These are phyloP conservation scores for Podaxis mareebaensis DNA, from an alignment of 768 basidiomycete genomes.

Conservation along the genomic window DNA sequence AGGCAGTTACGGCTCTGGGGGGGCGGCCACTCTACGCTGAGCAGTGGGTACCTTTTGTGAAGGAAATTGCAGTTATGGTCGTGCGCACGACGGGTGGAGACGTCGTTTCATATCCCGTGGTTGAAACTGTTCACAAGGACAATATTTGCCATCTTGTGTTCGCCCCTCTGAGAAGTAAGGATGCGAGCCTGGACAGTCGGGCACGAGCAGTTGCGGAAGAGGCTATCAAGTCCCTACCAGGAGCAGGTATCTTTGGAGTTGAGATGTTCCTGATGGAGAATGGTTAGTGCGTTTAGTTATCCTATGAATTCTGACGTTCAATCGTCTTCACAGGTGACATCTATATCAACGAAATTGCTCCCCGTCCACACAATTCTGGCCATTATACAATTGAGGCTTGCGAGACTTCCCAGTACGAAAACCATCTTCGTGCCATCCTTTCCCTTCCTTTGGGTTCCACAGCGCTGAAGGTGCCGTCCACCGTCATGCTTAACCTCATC, in stretches of 20 bases:
- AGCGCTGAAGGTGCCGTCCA: conserved; percentile 79
- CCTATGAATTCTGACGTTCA: conserved; percentile 4
- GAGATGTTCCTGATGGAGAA: conserved; percentile 95
- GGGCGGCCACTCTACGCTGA: conserved; percentile 88
- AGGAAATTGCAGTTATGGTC: conserved; percentile 97
- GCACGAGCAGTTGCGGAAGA: conserved; percentile 78
- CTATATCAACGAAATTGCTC: conserved; percentile 95
- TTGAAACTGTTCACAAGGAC: conserved; percentile 94
- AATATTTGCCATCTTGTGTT: conserved; percentile 93
- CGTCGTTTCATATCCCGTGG: conserved; percentile 82
- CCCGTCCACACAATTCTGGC: conserved; percentile 97
- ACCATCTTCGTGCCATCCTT: conserved; percentile 94
- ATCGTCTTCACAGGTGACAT: conserved; percentile 54
- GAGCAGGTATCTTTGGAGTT: conserved; percentile 95
- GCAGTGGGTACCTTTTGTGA: conserved; percentile 85
- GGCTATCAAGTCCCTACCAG: conserved; percentile 75
- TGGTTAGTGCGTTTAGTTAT: conserved; percentile 50
- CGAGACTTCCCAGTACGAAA: conserved; percentile 94
- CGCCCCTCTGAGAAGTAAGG: conserved; percentile 72
- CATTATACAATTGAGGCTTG: conserved; percentile 99
- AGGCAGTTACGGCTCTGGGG: conserved; percentile 54
- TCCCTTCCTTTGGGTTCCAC: conserved; percentile 89
- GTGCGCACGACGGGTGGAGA: conserved; percentile 77
- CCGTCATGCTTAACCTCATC: conserved; percentile 94
- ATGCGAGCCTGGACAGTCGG: conserved; percentile 52